Base-by-base conservation (phyloP, 2,329 filamentous ascomycete species). In the Aspergillus felis region DNA sequence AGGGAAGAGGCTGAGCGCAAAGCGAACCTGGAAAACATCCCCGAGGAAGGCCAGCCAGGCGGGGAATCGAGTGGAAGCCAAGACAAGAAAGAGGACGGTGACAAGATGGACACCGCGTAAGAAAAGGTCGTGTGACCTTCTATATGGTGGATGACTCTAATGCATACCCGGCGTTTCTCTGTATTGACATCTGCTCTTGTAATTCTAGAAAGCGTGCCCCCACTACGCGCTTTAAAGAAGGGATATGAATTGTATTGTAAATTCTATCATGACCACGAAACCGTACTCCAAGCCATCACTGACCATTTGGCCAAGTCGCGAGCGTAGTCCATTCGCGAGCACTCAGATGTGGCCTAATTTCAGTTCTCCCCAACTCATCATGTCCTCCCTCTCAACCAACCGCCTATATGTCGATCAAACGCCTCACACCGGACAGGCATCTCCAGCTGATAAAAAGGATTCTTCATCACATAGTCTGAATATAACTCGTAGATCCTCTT, bases 391-490 rank as follows among this genome's bases (percentile, higher is more conserved):
- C 91, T 86, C 68, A 96, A 85, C 76, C 92, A 96, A 41, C 87
- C 90, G 64, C 84, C 83, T 63, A 97, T 74, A 74, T 91, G 91
- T 66, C 92, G 83, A 74, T 99, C 94, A 78, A 97, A 99, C 66
- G 91, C 89, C 71, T 97, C 94, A 76, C 94, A 96, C 60, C 94
- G 83, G 54, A 99, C 86, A 6, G 94, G 94, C 92, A 97, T 99
- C 79, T 99, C 94, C 57, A 96, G 82, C 70, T 94, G 92, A 78
- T 97, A 97, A 72, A 99, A 99, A 1, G 94, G 94, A 74, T 99
- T 99, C 82, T 97, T 99, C 91, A 97, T 97, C 66, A 99, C 94
- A 73, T 91, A 97, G 76, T 99, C 94, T 52, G 91, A 85, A 78
- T 97, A 99, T 53, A 97, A 78, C 74, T 97, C 94, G 74, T 99